phyloP scores from a whole-genome alignment of 192 early-diverging fungal genomes.

The Podila verticillata region DNA sequence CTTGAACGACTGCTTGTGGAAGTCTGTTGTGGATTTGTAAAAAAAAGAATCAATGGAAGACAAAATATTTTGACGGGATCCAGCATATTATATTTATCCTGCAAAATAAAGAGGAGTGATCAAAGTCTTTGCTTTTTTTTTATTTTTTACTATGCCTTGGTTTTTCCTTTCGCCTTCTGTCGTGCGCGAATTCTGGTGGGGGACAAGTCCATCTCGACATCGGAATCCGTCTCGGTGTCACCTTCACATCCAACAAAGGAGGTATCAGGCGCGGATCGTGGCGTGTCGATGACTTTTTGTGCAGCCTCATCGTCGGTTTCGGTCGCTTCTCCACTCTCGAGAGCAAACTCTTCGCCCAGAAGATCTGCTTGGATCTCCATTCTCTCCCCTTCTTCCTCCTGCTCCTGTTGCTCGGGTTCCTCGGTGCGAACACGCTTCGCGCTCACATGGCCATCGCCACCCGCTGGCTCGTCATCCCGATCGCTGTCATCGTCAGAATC shows the following conservation, averaged over 20 bases:
- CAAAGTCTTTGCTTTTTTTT: neutral
- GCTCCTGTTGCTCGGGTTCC: neutral
- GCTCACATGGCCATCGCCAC: no score
- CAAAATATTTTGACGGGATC: neutral
- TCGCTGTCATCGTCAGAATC: neutral
- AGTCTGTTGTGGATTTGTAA: constrained; percentile 54
- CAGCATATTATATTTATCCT: no score
- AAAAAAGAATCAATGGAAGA: neutral
- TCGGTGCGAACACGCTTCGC: neutral
- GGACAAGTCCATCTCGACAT: neutral
- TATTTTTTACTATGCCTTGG: neutral
- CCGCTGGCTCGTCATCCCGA: neutral
- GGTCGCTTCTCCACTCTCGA: no score
- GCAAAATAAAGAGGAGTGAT: neutral
- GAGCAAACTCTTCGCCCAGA: no score
- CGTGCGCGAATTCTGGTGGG: neutral
- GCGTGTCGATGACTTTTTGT: no score
- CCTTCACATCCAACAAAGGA: neutral
- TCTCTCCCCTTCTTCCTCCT: no score
- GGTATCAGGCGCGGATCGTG: no score
- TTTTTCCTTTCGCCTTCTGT: neutral
- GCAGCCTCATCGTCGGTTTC: neutral
- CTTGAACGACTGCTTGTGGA: constrained; percentile 88
- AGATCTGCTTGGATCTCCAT: no score
- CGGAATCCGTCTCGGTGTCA: neutral